Base-by-base conservation (phyloP, 768 basidiomycete genomes). In the Cubamyces lactineus region DNA sequence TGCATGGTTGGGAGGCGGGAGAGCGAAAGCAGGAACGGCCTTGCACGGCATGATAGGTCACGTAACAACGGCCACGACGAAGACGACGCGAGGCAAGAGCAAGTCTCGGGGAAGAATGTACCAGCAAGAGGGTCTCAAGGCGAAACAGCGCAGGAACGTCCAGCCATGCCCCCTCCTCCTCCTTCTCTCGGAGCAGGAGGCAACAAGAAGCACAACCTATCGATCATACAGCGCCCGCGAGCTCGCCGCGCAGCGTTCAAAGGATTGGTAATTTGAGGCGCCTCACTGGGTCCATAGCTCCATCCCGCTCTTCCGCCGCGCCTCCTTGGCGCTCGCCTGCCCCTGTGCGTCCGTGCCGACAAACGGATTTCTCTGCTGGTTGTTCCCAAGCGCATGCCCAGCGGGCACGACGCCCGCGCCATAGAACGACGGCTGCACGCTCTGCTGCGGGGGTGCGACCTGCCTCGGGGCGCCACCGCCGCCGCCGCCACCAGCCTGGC, bases 231-330 rank as follows among this genome's bases (percentile, higher is more conserved):
- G 46, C 28, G 46, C 57, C 39, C 19, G 49, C 53, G 39, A 49
- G 38, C 19, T 30, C 15, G 15, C 23, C 13, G 42, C 19, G 57
- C 50, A 19, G 42, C 3, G 39, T 21, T 23, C 7, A 52, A 16
- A 23, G 26, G 40, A n/a, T n/a, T 34, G 34, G 34, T 34, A 6
- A 34, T 9, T 34, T 7, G 34, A 34, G 45, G n/a, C 51, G 46
- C 24, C 61, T 86, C 78, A 91, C 81, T 89, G 84, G 66, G 86
- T 84, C 89, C 90, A 92, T 54, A 83, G 72, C 73, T 92, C 89
- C 82, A 88, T 85, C 59, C 84, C 84, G 62, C 83, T 86, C 61
- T 82, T 75, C 71, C 87, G 80, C 72, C 87, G 77, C 40, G 73
- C 73, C 61, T 89, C 87, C 75, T 87, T 87, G 58, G 79, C 69